Evolutionary conservation across 306 rosid genomes (phyloP), one percentile per base, ranked within the genome.

Genomic region (Ormosia semicastrata): DNA sequence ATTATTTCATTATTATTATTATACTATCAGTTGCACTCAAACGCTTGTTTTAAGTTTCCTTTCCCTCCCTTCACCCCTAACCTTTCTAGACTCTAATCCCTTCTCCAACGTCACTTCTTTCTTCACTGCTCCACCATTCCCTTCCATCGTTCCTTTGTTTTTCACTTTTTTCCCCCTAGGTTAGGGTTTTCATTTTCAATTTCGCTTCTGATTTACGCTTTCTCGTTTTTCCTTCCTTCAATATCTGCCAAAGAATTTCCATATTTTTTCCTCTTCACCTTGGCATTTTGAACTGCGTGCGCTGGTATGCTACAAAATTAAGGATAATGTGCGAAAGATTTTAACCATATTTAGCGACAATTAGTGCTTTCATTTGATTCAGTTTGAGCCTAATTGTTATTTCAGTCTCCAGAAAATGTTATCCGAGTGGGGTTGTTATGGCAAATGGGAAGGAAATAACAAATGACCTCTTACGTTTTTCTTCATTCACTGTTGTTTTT

Each of bases 71-170:
- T 24, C 64, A 8, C 77, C 14, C 53, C 8, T 37, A 77, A 63
- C 57, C 80, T n/a, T n/a, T n/a, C n/a, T n/a, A n/a, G n/a, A n/a
- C 73, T 84, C 73, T 12, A n/a, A n/a, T 33, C 62, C 30, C 14
- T 24, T 43, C 46, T 2, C 17, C 7, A n/a, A 6, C 4, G 34
- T 60, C 60, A 57, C 52, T 75, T 41, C 1, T 34, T 4, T 64
- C 46, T 34, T 64, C 53, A 47, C 82, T 58, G 24, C 30, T 32
- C 30, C 8, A 1, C 53, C 57, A 13, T 47, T 18, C 6, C 17
- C 33, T 62, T 6, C 2, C 30, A 12, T 76, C 30, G 12, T 53
- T 44, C 49, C 8, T 17, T 66, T 24, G 24, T 24, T 8, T 0
- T 39, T 36, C 43, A 7, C 18, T 29, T 3, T 58, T 60, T 37